phyloP scores from a whole-genome alignment of 805 yeast genomes.

The Candida ovalis region DNA sequence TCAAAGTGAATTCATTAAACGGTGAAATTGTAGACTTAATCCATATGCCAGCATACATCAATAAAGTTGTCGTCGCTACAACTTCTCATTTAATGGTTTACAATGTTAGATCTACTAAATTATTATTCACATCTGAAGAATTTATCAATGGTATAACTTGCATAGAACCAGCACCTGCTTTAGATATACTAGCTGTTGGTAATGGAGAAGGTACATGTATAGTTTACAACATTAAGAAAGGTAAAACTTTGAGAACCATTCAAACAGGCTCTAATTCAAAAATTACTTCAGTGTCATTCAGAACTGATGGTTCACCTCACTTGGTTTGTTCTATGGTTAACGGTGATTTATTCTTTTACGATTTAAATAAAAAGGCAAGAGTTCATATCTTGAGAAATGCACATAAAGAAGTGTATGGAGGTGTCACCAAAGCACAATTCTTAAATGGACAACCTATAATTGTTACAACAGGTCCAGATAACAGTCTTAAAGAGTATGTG shows the following conservation, averaged over 20 bases:
- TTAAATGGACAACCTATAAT: conserved; percentile 89
- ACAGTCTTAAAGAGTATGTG: conserved; percentile 81
- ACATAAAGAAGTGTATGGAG: conserved; percentile 72
- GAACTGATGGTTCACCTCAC: conserved; percentile 88
- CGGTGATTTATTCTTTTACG: conserved; percentile 87
- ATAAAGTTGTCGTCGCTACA: conserved; percentile 85
- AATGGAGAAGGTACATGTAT: conserved; percentile 61
- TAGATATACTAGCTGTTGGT: conserved; percentile 81
- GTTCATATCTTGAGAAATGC: conserved; percentile 72
- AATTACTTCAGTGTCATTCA: conserved; percentile 68
- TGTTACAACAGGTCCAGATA: conserved; percentile 89
- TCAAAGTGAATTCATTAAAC: conserved; percentile 54
- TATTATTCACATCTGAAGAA: conserved; percentile 47
- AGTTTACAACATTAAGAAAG: conserved; percentile 67
- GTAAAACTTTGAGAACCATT: conserved; percentile 49
- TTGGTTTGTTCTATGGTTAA: conserved; percentile 70
- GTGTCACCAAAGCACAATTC: conserved; percentile 69
- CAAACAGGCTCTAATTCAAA: conserved; percentile 38
- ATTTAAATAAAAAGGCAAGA: conserved; percentile 65
- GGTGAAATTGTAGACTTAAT: conserved; percentile 67
- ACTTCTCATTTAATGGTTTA: conserved; percentile 53
- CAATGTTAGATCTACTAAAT: conserved; percentile 76
- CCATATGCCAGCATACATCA: conserved; percentile 90
- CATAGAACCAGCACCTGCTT: conserved; percentile 80
- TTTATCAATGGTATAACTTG: conserved; percentile 58